phyloP scores from a whole-genome alignment of 2,329 filamentous ascomycete species.

The Aureobasidium melanogenum region DNA sequence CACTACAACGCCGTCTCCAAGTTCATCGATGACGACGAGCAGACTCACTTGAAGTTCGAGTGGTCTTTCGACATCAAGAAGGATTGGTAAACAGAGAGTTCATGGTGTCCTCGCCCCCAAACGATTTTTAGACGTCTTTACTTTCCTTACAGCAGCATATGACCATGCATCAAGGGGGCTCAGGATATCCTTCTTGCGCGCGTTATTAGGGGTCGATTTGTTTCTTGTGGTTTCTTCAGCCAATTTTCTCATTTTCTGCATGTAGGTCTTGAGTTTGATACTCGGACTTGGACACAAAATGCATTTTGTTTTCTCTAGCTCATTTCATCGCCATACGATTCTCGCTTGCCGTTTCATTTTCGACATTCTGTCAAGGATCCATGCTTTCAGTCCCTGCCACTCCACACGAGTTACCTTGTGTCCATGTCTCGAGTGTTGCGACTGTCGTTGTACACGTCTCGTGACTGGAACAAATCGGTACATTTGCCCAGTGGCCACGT shows the following conservation, averaged over 20 bases:
- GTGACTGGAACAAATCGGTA: not conserved
- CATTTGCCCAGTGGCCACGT: not conserved
- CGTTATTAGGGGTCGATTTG: not conserved
- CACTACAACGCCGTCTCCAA: conserved; percentile 83
- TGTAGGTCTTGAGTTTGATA: not conserved
- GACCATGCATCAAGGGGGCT: not conserved
- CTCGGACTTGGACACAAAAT: conserved; percentile 5
- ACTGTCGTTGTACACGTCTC: not conserved
- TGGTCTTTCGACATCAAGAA: conserved; percentile 97
- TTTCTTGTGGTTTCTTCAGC: not conserved
- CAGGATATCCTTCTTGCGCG: not conserved
- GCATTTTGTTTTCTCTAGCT: not conserved
- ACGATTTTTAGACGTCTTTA: not conserved
- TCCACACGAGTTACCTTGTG: not conserved
- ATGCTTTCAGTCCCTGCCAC: not conserved
- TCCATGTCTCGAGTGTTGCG: not conserved
- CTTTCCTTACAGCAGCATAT: not conserved
- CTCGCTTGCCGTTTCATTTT: no score
- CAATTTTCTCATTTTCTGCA: not conserved
- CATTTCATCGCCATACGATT: no score
- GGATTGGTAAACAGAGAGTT: conserved; percentile 57
- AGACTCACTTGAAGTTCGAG: conserved; percentile 82
- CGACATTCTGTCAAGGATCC: not conserved
- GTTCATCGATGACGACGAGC: conserved; percentile 93
- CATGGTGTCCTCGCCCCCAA: not conserved